These are phyloP conservation scores for Odontarrhena argentea DNA, from an alignment of 345 rosid genomes.

Conservation along the genomic window DNA sequence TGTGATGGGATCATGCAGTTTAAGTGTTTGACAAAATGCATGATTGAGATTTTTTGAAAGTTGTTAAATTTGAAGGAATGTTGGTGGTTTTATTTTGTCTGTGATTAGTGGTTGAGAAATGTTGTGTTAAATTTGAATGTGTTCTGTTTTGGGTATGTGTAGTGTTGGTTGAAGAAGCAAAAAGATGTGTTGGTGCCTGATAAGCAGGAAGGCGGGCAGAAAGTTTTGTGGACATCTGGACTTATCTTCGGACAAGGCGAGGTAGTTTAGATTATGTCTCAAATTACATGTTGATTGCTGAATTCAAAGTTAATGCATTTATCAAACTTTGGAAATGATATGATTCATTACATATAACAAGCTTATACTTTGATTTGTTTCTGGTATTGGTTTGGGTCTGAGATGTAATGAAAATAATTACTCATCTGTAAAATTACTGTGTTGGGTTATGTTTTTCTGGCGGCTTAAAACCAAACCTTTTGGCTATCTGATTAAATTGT, in stretches of 20 bases:
- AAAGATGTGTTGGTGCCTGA: slow-evolving; percentile 74
- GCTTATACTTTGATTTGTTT: neutral
- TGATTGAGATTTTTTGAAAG: neutral
- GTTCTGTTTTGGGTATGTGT: slow-evolving; percentile 23
- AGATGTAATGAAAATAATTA: slow-evolving; percentile 1
- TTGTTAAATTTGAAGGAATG: slow-evolving; percentile 1
- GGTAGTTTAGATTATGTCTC: slow-evolving; percentile 49
- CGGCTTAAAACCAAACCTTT: neutral
- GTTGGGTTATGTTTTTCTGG: neutral
- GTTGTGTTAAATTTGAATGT: slow-evolving; percentile 2
- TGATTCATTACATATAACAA: neutral
- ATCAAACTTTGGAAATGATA: neutral
- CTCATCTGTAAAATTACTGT: neutral
- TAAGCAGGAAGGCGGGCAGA: slow-evolving; percentile 57
- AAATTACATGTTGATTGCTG: neutral
- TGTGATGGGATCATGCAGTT: neutral
- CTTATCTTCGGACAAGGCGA: slow-evolving; percentile 89
- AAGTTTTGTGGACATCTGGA: slow-evolving; percentile 89
- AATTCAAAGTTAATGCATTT: neutral
- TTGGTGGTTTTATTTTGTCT: neutral
- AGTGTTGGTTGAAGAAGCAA: slow-evolving; percentile 99
- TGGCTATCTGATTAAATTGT: neutral
- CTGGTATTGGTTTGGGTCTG: neutral
- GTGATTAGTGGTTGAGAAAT: slow-evolving; percentile 11
- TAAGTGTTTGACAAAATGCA: slow-evolving; percentile 34